Evolutionary conservation across 257 asterid genomes (phyloP).

Genomic region (Asclepias syriaca): DNA sequence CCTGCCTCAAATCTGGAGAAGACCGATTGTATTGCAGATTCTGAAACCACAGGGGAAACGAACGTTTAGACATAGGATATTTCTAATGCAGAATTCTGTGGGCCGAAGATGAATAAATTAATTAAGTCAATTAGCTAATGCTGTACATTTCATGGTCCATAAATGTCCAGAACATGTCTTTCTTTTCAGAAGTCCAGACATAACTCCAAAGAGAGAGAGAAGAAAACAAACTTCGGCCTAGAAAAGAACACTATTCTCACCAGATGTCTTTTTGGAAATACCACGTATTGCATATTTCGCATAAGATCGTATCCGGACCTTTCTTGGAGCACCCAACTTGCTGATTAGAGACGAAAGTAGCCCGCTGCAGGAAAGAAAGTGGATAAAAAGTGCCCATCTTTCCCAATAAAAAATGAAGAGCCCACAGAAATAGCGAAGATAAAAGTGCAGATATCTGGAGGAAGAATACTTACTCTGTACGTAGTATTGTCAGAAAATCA

Average conservation of each 20-base stretch:
- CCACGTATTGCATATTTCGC: constrained; percentile 76
- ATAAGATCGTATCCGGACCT: constrained; percentile 59
- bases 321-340: constrained; percentile 82
- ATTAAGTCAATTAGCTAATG: background rate
- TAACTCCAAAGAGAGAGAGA: background rate
- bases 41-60: constrained; percentile 28
- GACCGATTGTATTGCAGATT: constrained; percentile 20
- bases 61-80: background rate
- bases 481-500: constrained; percentile 68
- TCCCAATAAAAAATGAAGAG: background rate
- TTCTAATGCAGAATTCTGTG: background rate
- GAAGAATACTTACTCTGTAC: constrained; percentile 61
- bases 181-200: background rate
- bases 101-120: background rate
- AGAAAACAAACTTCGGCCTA: background rate
- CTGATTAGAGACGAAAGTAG: constrained; percentile 76
- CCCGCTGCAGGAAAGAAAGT: constrained; percentile 43
- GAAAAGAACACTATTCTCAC: constrained; percentile 30
- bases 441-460: background rate
- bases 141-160: background rate
- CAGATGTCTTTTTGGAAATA: constrained; percentile 40
- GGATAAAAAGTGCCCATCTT: background rate
- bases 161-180: background rate
- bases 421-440: background rate
- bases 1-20: constrained; percentile 40